Evolutionary conservation across 495 filamentous ascomycete species (phyloP).

Genomic region (Chaetomium fimeti): DNA sequence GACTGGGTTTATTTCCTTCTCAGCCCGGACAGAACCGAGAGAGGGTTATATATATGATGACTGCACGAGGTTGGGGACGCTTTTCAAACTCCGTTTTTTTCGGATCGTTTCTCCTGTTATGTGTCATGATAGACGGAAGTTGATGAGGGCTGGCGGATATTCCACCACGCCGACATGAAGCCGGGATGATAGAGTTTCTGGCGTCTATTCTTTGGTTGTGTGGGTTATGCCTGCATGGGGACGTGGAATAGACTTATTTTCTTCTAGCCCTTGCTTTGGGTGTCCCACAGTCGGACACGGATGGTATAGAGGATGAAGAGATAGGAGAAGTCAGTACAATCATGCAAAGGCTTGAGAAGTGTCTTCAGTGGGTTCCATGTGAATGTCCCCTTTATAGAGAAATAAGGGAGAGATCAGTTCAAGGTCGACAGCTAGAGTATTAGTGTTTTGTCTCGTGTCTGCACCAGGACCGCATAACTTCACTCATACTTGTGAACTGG

Average conservation of each 20-base stretch:
- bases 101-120: background rate
- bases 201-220: background rate
- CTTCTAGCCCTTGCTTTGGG: background rate
- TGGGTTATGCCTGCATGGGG: background rate
- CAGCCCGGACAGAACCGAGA: background rate
- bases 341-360: no score
- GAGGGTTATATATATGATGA: background rate
- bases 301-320: no score
- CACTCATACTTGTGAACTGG: no score
- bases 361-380: no score
- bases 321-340: no score
- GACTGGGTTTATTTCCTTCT: background rate
- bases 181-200: background rate
- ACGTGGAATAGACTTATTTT: background rate
- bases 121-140: background rate
- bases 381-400: no score
- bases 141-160: background rate
- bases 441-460: no score
- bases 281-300: no score
- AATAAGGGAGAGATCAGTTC: no score
- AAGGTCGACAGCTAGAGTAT: no score
- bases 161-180: background rate
- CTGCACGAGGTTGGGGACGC: background rate
- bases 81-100: background rate
- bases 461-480: no score